Evolutionary conservation across 2,329 filamentous ascomycete species (phyloP), one percentile per base, ranked within the genome.

Genomic region (Fusarium sp.): DNA sequence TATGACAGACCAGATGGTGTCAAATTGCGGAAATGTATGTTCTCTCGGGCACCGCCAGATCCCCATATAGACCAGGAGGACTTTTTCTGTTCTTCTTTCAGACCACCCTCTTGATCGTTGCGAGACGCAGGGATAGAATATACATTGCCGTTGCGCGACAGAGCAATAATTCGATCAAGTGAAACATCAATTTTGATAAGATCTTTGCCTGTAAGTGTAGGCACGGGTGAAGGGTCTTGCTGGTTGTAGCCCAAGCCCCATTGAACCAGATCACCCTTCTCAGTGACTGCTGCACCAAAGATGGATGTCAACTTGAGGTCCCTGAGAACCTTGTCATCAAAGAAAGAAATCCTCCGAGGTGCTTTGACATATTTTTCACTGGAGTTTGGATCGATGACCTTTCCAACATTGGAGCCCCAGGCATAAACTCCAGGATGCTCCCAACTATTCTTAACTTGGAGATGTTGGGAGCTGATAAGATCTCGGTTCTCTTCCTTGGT

Each of bases 341-440:
- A 98, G 82, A 92, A 96, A 1, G 88, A 75, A 78, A 98, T 90
- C 67, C 95, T 88, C 66, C 92, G 87, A 19, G 96, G 95, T 4
- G 89, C 90, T 84, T 97, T 98, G 80, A 98, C 87, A 71, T 92
- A 88, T 35, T 86, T 85, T 61, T 97, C 95, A 58, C 92, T 88
- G 13, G 93, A 96, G 71, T 93, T 91, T 2, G 95, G 95, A 46
- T 95, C 95, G 42, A 93, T 94, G n/a, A 97, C 95, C 75, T 89
- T 89, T 68, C 95, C 94, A 21, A 86, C 85, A 78, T 99, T 99
- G 23, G 93, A 94, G 1, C 96, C 96, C 96, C 96, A 99, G 9
- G 93, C 91, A 82, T 97, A 98, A 1, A 98, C 93, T 4, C 95
- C 96, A 1, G 96, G 96, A 68, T 93, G 91, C 82, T 90, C 89